A percentile compares a stretch with the other conserved stretches of the same genome.
Evolutionary conservation across 2,329 filamentous ascomycete species (phyloP).

Genomic region (Hymenoscyphus fructigenus): DNA sequence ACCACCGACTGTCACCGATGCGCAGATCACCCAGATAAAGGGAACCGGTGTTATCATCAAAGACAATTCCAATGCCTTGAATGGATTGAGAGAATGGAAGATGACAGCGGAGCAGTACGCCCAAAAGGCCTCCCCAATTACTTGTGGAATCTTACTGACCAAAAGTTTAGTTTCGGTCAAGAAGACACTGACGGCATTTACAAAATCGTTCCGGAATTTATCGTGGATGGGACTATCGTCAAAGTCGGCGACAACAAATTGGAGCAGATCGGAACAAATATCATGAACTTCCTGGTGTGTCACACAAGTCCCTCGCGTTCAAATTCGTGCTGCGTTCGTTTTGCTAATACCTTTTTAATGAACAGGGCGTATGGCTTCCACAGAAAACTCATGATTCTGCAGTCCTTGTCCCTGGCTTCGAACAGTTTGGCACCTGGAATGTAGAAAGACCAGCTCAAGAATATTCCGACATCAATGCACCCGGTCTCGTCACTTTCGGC

Average conservation of each 20-base stretch:
- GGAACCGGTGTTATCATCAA: background rate
- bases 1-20: background rate
- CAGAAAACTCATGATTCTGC: background rate
- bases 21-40: background rate
- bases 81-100: background rate
- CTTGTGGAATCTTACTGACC: background rate
- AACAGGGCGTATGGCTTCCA: background rate
- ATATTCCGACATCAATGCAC: background rate
- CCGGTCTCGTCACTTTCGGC: background rate
- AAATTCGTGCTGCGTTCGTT: background rate
- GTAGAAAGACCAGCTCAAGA: background rate
- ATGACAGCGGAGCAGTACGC: background rate
- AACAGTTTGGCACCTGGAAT: background rate
- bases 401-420: background rate
- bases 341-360: background rate
- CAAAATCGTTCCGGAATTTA: background rate
- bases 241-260: constrained; percentile 1
- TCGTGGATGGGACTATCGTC: background rate
- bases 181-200: background rate
- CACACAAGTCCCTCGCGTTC: background rate
- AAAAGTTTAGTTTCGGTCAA: background rate
- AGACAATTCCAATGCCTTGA: background rate
- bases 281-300: background rate
- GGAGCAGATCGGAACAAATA: background rate
- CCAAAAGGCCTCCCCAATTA: background rate